Percentiles rank a stretch among this genome's conserved stretches.
Conservation (phyloP, 2,329 filamentous ascomycete species). For the Pseudogymnoascus sp. region DNA sequence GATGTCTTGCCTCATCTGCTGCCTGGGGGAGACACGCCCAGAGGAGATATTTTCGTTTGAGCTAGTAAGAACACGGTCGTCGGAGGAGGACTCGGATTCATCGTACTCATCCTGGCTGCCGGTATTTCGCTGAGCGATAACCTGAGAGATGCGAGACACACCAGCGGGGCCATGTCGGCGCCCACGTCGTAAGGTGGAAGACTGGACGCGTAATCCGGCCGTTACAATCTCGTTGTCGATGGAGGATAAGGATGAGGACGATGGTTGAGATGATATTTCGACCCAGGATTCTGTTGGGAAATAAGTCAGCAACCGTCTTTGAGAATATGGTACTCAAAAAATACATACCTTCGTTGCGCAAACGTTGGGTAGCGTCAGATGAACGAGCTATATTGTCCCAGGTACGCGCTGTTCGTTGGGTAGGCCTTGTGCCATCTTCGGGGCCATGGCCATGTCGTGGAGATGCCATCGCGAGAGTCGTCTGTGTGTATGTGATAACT, state of each 20-base stretch:
- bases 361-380: not conserved
- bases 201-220: slow-evolving; percentile 71
- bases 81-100: slow-evolving; percentile 83
- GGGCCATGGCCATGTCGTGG: not conserved
- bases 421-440: not conserved
- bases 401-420: not conserved
- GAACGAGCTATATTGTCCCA: slow-evolving; percentile 8
- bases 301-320: slow-evolving; percentile 19
- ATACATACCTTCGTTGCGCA: not conserved
- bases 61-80: slow-evolving; percentile 59
- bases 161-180: slow-evolving; percentile 37
- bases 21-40: slow-evolving; percentile 22
- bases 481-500: slow-evolving; percentile 1
- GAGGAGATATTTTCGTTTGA: slow-evolving; percentile 46
- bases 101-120: slow-evolving; percentile 95
- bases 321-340: not conserved
- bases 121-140: slow-evolving; percentile 37
- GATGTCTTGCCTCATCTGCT: slow-evolving; percentile 25
- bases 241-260: slow-evolving; percentile 84
- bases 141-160: slow-evolving; percentile 31
- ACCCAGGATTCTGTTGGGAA: slow-evolving; percentile 78
- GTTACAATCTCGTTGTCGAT: slow-evolving; percentile 84
- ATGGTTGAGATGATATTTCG: slow-evolving; percentile 85
- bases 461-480: slow-evolving; percentile 3
- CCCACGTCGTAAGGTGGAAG: slow-evolving; percentile 54